Evolutionary conservation across 768 basidiomycete species (phyloP).

Genomic region (Lactarius sanguifluus): DNA sequence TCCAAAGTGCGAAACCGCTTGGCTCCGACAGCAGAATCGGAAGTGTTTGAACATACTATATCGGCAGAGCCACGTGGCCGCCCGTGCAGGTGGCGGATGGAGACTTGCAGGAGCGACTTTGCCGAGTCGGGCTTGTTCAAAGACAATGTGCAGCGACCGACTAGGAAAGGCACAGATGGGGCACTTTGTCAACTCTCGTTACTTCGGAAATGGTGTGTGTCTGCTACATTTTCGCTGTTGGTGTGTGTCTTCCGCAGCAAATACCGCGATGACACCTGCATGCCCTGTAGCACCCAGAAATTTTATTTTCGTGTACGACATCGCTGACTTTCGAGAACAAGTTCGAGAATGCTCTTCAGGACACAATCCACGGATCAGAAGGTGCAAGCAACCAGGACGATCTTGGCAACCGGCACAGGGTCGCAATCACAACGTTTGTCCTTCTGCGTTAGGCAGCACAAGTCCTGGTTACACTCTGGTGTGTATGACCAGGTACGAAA

Average conservation of each 20-base stretch:
- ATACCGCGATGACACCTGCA: background rate
- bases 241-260: background rate
- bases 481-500: conserved; percentile 11
- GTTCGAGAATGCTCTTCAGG: conserved; percentile 70
- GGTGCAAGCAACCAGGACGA: conserved; percentile 86
- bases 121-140: conserved; percentile 27
- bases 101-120: conserved; percentile 8
- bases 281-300: background rate
- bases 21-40: conserved; percentile 23
- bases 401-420: conserved; percentile 63
- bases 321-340: conserved; percentile 72
- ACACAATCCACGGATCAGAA: conserved; percentile 58
- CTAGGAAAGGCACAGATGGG: conserved; percentile 25
- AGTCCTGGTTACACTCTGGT: conserved; percentile 65
- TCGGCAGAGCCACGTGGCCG: conserved; percentile 28
- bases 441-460: conserved; percentile 79
- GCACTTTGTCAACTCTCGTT: conserved; percentile 16
- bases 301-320: conserved; percentile 35
- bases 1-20: conserved; percentile 18
- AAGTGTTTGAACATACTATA: conserved; percentile 25
- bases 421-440: conserved; percentile 61
- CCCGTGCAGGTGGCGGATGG: conserved; percentile 6
- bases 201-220: conserved; percentile 8
- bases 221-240: conserved; percentile 5
- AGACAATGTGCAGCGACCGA: conserved; percentile 19